phyloP scores from a whole-genome alignment of 768 basidiomycete genomes.

The Naganishia onofrii region DNA sequence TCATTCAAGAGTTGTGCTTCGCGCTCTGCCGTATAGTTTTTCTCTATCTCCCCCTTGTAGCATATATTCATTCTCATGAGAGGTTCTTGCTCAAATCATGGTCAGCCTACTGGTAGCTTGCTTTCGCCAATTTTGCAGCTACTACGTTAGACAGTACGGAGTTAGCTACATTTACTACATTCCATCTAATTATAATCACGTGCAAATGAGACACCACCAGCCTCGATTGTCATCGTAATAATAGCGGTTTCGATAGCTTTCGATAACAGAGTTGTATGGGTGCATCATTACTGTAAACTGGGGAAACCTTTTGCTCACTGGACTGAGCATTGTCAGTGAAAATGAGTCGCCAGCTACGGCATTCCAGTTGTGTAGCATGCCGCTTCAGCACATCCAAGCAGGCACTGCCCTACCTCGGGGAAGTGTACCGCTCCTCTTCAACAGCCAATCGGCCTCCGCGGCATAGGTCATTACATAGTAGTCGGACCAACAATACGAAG shows the following conservation, averaged over 20 bases:
- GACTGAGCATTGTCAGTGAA: background rate
- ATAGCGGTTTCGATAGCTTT: background rate
- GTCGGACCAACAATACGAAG: background rate
- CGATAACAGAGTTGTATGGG: background rate
- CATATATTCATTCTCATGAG: background rate
- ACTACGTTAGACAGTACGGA: too few species aligned
- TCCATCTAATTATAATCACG: background rate
- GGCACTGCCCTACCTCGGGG: background rate
- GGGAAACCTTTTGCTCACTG: background rate
- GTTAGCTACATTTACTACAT: too few species aligned
- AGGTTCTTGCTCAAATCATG: background rate
- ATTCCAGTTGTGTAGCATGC: constrained; percentile 1
- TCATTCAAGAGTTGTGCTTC: background rate
- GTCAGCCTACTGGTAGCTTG: background rate
- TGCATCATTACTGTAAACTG: background rate
- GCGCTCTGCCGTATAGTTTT: background rate
- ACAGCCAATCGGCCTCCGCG: background rate
- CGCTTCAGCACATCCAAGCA: background rate
- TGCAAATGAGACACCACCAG: constrained; percentile 11
- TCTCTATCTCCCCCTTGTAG: background rate
- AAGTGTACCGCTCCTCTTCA: background rate
- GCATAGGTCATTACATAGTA: background rate
- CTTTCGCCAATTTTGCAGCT: too few species aligned
- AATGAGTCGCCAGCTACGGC: constrained; percentile 22
- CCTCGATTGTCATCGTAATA: background rate